phyloP scores from a whole-genome alignment of 2,329 filamentous ascomycete genomes.

The Zasmidium cellare region DNA sequence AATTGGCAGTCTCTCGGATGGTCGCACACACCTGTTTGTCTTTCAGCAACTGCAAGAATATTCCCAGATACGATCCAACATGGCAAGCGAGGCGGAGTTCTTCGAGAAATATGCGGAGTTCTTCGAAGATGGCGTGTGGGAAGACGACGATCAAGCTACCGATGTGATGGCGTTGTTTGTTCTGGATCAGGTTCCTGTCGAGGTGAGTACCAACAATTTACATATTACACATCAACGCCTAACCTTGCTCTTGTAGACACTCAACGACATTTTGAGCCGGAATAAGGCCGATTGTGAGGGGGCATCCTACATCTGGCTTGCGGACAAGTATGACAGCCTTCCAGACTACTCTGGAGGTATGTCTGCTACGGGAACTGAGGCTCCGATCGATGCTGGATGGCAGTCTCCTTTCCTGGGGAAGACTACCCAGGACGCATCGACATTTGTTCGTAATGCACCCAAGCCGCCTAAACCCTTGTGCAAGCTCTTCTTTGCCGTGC shows the following conservation, averaged over 20 bases:
- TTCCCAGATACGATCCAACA: no score
- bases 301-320: slow-evolving; percentile 9
- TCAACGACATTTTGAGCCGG: slow-evolving; percentile 9
- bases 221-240: background rate
- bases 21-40: no score
- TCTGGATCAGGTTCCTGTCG: background rate
- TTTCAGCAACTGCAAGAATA: no score
- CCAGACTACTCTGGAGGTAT: background rate
- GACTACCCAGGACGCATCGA: background rate
- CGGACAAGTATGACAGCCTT: slow-evolving; percentile 10
- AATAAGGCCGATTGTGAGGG: slow-evolving; percentile 3
- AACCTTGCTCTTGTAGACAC: background rate
- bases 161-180: slow-evolving; percentile 8
- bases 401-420: slow-evolving; percentile 11
- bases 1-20: no score
- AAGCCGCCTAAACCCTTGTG: slow-evolving; percentile 2
- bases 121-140: background rate
- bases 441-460: slow-evolving; percentile 5
- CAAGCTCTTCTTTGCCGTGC: slow-evolving; percentile 6
- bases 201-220: background rate
- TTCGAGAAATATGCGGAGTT: background rate
- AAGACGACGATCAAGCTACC: background rate
- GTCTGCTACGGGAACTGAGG: background rate
- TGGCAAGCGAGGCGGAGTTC: no score
- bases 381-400: slow-evolving; percentile 7